A percentile compares a stretch with the other conserved stretches of the same genome.
Evolutionary conservation across 768 basidiomycete genomes (phyloP).

Genomic region (Auricularia cornea): DNA sequence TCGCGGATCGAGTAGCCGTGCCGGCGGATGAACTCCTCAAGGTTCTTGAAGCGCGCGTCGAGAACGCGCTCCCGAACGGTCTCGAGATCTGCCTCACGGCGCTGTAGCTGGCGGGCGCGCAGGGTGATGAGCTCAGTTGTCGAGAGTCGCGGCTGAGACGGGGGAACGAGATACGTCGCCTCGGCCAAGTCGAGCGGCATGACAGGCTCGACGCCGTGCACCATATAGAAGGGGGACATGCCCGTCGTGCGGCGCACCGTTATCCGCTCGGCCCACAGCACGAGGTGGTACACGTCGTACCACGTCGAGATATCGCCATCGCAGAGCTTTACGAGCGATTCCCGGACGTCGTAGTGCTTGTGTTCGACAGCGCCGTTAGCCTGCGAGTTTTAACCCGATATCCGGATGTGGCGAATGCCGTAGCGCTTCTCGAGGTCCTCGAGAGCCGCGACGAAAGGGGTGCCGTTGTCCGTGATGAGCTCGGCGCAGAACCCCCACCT

Average conservation of each 20-base stretch:
- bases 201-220: slow-evolving; percentile 12
- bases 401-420: slow-evolving; percentile 19
- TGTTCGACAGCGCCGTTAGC: slow-evolving; percentile 31
- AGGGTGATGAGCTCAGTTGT: slow-evolving; percentile 10
- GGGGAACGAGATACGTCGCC: slow-evolving; percentile 11
- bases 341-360: slow-evolving; percentile 21
- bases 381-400: slow-evolving; percentile 34
- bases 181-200: slow-evolving; percentile 16
- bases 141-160: background rate
- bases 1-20: background rate
- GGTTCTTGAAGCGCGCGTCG: background rate
- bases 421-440: slow-evolving; percentile 3
- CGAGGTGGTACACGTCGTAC: slow-evolving; percentile 10
- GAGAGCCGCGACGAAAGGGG: slow-evolving; percentile 6
- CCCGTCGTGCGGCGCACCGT: slow-evolving; percentile 22
- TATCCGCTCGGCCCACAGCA: slow-evolving; percentile 32
- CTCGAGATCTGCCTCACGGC: slow-evolving; percentile 2
- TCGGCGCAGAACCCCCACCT: slow-evolving; percentile 8
- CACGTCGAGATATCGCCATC: slow-evolving; percentile 12
- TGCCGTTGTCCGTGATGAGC: slow-evolving; percentile 16
- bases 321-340: slow-evolving; percentile 23
- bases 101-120: slow-evolving; percentile 8
- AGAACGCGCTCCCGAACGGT: slow-evolving; percentile 3
- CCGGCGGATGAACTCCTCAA: background rate
- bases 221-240: slow-evolving; percentile 18